These are phyloP conservation scores for Solanum piurae DNA, from an alignment of 257 asterid genomes.

Conservation along the genomic window DNA sequence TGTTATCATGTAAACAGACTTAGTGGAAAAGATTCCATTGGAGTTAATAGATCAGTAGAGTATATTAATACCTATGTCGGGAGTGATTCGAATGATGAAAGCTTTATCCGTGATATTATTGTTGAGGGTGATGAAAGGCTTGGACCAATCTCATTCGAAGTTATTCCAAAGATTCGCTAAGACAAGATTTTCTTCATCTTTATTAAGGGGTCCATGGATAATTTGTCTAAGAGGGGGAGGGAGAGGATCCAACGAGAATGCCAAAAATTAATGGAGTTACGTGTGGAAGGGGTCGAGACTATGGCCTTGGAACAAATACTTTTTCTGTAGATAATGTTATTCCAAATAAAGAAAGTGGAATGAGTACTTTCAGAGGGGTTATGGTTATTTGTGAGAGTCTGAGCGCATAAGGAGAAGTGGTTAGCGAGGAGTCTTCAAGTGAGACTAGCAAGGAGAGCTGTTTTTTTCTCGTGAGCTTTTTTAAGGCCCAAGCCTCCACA, in stretches of 20 bases:
- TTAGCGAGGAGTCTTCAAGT: background rate
- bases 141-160: background rate
- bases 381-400: background rate
- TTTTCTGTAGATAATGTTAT: background rate
- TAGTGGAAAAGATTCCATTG: background rate
- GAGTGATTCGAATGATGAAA: background rate
- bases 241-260: background rate
- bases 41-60: background rate
- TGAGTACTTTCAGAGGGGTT: background rate
- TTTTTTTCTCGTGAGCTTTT: background rate
- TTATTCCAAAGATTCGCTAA: background rate
- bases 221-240: background rate
- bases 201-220: background rate
- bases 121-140: background rate
- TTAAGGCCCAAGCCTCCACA: background rate
- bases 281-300: background rate
- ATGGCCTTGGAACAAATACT: background rate
- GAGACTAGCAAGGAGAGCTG: background rate
- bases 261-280: background rate
- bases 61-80: background rate
- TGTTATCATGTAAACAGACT: background rate
- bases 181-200: background rate
- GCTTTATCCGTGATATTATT: background rate
- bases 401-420: background rate
- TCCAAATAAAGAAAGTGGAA: no score